Base-by-base conservation (phyloP, 805 yeast species). In the Candida patagonica region DNA sequence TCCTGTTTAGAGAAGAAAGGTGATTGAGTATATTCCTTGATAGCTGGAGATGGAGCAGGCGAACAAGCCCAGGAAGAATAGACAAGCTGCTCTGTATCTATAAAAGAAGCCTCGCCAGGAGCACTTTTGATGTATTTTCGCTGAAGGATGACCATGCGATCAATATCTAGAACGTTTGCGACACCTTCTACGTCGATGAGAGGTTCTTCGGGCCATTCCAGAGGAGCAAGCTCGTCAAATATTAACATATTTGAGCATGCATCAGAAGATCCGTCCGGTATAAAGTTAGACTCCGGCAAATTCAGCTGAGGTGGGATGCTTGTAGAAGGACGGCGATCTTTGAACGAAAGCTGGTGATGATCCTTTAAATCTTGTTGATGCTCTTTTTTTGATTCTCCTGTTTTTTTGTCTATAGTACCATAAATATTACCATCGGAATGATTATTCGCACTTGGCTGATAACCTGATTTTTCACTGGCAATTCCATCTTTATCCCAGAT, bases 31-130 rank as follows among this genome's bases (percentile, higher is more conserved):
- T 50, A 50, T 22, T 51, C 49, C 6, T 48, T 37, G 4, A 57
- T 25, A 7, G 57, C 60, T 3, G 61, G 61, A 1, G 62, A 53
- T 2, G 59, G 57, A 2, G 59, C 57, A 2, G 62, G 59, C 2
- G 62, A 56, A 16, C 42, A 36, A 2, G 55, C 42, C 61, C 61
- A 55, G 2, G 61, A 58, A 2, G 60, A 54, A 5, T 40, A 29
- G 4, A 46, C 12, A 2, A 47, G 49, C 40, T 57, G 62, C 40
- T 57, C 61, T 22, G 45, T 49, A 35, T 57, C 62, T 25, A 43
- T 52, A 6, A 42, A 44, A 25, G 40, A 35, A 25, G 44, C 47
- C 6, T 32, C 16, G 5, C 26, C 26, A 24, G 29, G 25, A 23
- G 9, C 4, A 9, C 29, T 19, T 13, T 21, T 8, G 22, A 36